A percentile compares a stretch with the other conserved stretches of the same genome.
phyloP scores from a whole-genome alignment of 1,139 yeast genomes.

The Taphrina confusa region DNA sequence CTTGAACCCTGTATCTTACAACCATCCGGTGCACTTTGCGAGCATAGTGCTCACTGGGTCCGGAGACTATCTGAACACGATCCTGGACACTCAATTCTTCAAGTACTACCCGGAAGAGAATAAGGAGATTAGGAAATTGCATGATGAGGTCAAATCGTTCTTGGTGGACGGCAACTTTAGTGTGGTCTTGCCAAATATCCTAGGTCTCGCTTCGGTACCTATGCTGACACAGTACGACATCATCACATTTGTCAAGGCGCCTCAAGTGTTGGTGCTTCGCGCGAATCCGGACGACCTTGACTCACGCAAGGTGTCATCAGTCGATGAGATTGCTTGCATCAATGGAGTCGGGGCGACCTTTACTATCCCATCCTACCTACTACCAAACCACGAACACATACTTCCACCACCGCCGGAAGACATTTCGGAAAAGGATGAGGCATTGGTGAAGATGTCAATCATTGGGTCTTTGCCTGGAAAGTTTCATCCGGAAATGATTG shows the following conservation, averaged over 20 bases:
- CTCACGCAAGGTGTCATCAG: background rate
- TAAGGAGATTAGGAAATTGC: constrained; percentile 19
- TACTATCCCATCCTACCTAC: constrained; percentile 20
- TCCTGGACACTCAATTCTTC: constrained; percentile 17
- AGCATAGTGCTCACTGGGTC: constrained; percentile 12
- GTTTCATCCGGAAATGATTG: constrained; percentile 22
- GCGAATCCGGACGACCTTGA: background rate
- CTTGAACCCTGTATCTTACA: constrained; percentile 24
- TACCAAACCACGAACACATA: constrained; percentile 28
- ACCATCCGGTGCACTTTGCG: constrained; percentile 25
- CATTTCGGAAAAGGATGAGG: background rate
- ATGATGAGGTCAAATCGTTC: constrained; percentile 7
- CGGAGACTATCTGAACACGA: constrained; percentile 17
- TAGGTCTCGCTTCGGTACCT: constrained; percentile 25
- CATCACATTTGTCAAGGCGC: constrained; percentile 19
- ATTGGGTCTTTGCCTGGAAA: constrained; percentile 20
- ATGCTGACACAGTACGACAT: constrained; percentile 23
- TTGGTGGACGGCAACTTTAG: constrained; percentile 26
- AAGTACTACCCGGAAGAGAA: constrained; percentile 30
- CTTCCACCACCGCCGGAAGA: constrained; percentile 18
- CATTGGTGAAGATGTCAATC: constrained; percentile 20
- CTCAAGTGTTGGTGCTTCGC: background rate
- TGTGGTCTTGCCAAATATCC: constrained; percentile 17
- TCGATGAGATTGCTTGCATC: constrained; percentile 11
- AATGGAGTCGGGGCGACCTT: constrained; percentile 15